A percentile compares a stretch with the other conserved stretches of the same genome.
Evolutionary conservation across 176 grass and related monocot genomes (phyloP).

Genomic region (Alopecurus myosuroides): DNA sequence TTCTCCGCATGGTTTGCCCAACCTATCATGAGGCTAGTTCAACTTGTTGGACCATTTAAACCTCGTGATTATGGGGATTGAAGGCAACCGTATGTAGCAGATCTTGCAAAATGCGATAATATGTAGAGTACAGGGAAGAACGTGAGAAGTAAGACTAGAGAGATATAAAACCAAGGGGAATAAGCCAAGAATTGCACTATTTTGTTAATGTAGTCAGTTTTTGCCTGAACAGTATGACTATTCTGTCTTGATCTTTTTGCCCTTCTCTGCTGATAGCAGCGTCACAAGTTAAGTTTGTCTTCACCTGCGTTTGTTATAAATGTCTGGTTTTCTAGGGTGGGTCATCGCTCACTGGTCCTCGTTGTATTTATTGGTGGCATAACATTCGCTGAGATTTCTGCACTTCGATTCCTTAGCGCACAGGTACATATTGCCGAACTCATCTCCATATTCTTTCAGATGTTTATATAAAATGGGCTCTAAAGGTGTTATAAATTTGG

Average conservation of each 20-base stretch:
- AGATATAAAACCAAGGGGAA: not conserved
- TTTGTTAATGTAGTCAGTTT: not conserved
- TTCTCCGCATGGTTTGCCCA: not conserved
- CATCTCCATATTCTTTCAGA: not conserved
- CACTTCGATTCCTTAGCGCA: constrained; percentile 81
- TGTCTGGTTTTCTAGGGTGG: constrained; percentile 39
- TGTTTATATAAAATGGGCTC: not conserved
- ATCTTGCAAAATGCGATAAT: too few species aligned
- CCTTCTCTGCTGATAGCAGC: not conserved
- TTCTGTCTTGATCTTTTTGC: not conserved
- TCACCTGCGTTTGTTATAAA: not conserved
- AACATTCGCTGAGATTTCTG: too few species aligned
- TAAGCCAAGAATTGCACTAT: not conserved
- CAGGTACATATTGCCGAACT: constrained; percentile 44
- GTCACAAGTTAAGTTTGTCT: not conserved
- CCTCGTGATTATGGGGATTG: not conserved
- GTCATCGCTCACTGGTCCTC: constrained; percentile 68
- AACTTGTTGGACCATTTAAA: not conserved
- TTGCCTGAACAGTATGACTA: not conserved
- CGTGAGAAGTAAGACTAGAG: not conserved
- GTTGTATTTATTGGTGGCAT: constrained; percentile 84
- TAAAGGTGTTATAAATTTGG: not conserved
- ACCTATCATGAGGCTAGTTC: not conserved
- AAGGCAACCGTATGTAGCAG: not conserved
- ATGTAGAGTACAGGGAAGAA: not conserved